phyloP scores from a whole-genome alignment of 176 grass and related monocot genomes.

The Carex kokanica region DNA sequence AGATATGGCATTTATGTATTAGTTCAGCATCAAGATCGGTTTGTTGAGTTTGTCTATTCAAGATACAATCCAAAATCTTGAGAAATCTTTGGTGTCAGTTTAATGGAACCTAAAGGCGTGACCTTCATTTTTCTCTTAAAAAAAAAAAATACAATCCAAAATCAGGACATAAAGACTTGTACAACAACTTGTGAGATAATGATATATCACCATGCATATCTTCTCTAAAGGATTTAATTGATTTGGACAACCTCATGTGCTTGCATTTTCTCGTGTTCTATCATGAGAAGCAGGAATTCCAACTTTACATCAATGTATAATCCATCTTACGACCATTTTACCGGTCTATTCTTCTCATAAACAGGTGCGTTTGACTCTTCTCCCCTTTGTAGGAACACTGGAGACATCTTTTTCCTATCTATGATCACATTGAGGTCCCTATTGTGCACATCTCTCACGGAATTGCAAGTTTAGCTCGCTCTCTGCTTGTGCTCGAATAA shows the following conservation, averaged over 20 bases:
- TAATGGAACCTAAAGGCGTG: too few relatives aligned
- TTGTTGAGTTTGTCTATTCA: neutral
- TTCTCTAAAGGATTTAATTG: neutral
- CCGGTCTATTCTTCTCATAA: neutral
- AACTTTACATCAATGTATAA: neutral
- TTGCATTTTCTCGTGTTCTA: neutral
- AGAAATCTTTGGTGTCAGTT: too few relatives aligned
- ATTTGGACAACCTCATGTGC: constrained; percentile 23
- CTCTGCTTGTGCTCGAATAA: neutral
- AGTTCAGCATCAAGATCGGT: neutral
- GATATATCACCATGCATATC: constrained; percentile 14
- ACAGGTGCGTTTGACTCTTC: neutral
- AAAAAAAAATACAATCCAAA: neutral
- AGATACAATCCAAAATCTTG: neutral
- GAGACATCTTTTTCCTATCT: neutral
- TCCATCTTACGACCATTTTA: neutral
- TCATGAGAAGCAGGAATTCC: neutral
- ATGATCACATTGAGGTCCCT: neutral
- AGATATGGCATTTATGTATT: constrained; percentile 31
- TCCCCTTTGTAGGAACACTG: neutral
- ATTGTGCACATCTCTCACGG: neutral
- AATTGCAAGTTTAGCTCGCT: neutral
- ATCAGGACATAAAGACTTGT: neutral
- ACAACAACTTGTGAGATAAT: constrained; percentile 3
- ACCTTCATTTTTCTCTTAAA: too few relatives aligned